phyloP scores from a whole-genome alignment of 2,329 filamentous ascomycete species.

The Akanthomyces lecanii region DNA sequence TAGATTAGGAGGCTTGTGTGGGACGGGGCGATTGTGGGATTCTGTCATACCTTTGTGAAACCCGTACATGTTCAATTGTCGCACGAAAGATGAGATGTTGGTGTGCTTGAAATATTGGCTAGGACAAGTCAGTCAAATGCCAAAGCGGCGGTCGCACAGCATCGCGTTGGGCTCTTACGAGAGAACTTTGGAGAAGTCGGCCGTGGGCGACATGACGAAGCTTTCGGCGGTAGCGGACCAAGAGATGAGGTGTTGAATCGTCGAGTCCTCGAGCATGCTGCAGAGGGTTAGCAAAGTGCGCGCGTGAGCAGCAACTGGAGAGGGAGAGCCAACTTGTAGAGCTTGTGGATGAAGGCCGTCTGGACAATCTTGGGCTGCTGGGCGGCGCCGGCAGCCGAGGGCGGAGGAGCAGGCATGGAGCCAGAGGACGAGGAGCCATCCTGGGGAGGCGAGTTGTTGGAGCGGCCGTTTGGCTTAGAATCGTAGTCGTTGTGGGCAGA shows the following conservation, averaged over 20 bases:
- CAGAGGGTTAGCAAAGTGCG: constrained; percentile 24
- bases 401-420: constrained; percentile 48
- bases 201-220: constrained; percentile 97
- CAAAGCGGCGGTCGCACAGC: constrained; percentile 19
- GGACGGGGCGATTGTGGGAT: neutral
- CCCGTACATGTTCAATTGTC: constrained; percentile 98
- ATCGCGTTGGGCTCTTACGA: constrained; percentile 61
- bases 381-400: constrained; percentile 65
- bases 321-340: constrained; percentile 81
- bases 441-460: constrained; percentile 35
- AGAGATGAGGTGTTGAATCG: constrained; percentile 91
- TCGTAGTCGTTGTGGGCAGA: constrained; percentile 42
- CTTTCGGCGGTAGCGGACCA: constrained; percentile 94
- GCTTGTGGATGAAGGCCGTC: constrained; percentile 97
- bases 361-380: constrained; percentile 97
- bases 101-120: constrained; percentile 99
- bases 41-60: constrained; percentile 82
- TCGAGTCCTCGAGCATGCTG: constrained; percentile 94
- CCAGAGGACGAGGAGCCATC: constrained; percentile 36
- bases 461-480: constrained; percentile 32
- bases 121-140: constrained; percentile 1
- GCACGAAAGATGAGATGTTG: constrained; percentile 97
- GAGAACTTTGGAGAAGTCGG: constrained; percentile 96
- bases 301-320: neutral
- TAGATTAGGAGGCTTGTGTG: constrained; percentile 9